phyloP scores from a whole-genome alignment of 768 basidiomycete genomes.

The Kwoniella sp. region DNA sequence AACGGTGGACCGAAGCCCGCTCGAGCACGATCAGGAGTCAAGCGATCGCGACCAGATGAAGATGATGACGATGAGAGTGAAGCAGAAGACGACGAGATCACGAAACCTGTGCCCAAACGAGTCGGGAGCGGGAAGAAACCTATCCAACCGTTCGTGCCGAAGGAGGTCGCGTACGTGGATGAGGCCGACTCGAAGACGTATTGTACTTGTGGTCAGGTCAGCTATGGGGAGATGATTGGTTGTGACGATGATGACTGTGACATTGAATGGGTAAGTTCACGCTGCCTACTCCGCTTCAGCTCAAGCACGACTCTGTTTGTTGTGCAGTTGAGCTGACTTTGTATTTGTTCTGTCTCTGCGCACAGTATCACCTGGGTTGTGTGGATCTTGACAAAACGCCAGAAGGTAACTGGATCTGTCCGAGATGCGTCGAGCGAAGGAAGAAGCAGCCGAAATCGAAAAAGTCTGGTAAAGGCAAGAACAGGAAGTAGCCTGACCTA shows the following conservation, averaged over 20 bases:
- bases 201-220: conserved; percentile 51
- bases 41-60: conserved; percentile 35
- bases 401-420: conserved; percentile 49
- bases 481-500: conserved; percentile 14
- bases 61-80: conserved; percentile 41
- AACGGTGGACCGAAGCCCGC: conserved; percentile 13
- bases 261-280: conserved; percentile 57
- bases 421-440: conserved; percentile 40
- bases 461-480: conserved; percentile 23
- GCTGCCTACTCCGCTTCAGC: too few relatives aligned
- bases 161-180: conserved; percentile 11
- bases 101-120: conserved; percentile 12
- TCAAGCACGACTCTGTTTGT: too few relatives aligned
- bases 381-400: conserved; percentile 43
- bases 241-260: conserved; percentile 56
- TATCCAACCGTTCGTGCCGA: not conserved
- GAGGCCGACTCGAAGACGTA: conserved; percentile 49
- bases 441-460: conserved; percentile 41
- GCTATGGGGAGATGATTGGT: conserved; percentile 58
- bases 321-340: too few relatives aligned
- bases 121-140: conserved; percentile 16
- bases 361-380: conserved; percentile 48
- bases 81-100: conserved; percentile 18
- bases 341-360: conserved; percentile 12
- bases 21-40: conserved; percentile 24